phyloP scores from a whole-genome alignment of 345 rosid genomes.

The Gynandropsis gynandra region DNA sequence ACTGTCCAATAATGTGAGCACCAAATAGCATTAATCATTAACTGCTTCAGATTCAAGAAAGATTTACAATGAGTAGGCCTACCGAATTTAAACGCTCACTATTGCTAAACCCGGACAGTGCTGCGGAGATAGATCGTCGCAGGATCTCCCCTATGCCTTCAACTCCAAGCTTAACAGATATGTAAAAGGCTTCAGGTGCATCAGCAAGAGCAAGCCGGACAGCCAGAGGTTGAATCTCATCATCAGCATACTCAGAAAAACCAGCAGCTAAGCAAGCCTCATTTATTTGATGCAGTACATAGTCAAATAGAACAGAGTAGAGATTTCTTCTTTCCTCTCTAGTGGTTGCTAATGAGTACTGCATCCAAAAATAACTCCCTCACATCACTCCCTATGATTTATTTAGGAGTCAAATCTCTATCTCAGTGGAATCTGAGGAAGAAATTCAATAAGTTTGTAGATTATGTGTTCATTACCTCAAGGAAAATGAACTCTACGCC shows the following conservation, averaged over 20 bases:
- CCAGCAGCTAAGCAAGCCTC: constrained; percentile 70
- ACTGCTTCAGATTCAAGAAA: constrained; percentile 12
- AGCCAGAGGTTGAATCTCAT: constrained; percentile 85
- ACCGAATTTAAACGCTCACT: constrained; percentile 84
- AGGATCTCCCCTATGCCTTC: constrained; percentile 93
- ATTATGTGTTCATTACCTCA: constrained; percentile 49
- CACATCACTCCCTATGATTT: constrained; percentile 2
- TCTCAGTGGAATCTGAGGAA: constrained; percentile 4
- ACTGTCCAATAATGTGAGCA: constrained; percentile 4
- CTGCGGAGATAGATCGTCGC: constrained; percentile 76
- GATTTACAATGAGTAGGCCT: constrained; percentile 18
- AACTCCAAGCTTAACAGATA: constrained; percentile 89
- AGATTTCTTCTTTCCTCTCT: constrained; percentile 89
- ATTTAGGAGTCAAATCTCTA: constrained; percentile 8
- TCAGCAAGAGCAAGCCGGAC: constrained; percentile 69
- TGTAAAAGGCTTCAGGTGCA: constrained; percentile 95
- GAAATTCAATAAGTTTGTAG: constrained; percentile 5
- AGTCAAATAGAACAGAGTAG: constrained; percentile 80
- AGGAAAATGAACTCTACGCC: constrained; percentile 85
- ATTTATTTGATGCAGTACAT: constrained; percentile 77
- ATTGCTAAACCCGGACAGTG: constrained; percentile 75
- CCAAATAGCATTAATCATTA: background rate
- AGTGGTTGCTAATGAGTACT: constrained; percentile 83
- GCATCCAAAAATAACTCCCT: constrained; percentile 32
- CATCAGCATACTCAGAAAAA: constrained; percentile 70